phyloP scores from a whole-genome alignment of 2,329 filamentous ascomycete species.

The Xylaria polymorpha region DNA sequence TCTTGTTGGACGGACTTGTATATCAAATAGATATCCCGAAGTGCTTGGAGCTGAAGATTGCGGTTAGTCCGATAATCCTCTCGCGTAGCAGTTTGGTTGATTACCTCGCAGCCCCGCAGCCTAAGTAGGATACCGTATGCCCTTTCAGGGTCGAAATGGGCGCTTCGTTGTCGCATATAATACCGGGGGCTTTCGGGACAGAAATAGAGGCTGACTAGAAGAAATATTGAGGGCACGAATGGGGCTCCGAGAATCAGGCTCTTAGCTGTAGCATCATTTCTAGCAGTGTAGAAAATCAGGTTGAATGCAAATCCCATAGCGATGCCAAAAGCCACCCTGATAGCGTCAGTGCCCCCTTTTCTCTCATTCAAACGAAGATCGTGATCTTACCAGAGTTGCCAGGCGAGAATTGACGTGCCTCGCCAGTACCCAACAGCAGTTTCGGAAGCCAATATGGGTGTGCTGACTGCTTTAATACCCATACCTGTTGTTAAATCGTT shows the following conservation, averaged over 20 bases:
- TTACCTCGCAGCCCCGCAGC: constrained; percentile 54
- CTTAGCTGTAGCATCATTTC: background rate
- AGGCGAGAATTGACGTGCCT: constrained; percentile 60
- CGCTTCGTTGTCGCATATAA: constrained; percentile 53
- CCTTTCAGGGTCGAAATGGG: constrained; percentile 51
- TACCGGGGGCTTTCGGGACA: constrained; percentile 56
- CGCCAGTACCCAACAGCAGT: constrained; percentile 61
- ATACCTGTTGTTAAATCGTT: constrained; percentile 50
- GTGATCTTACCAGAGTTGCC: constrained; percentile 54
- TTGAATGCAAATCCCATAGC: constrained; percentile 2
- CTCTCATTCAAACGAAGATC: background rate
- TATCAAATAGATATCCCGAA: constrained; percentile 57
- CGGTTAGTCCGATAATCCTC: background rate
- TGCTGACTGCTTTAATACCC: constrained; percentile 62
- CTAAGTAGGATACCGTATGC: constrained; percentile 51
- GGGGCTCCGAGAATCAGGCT: constrained; percentile 53
- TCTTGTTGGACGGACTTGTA: constrained; percentile 50
- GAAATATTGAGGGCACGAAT: constrained; percentile 50
- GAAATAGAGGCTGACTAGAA: constrained; percentile 52
- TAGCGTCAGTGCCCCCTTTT: background rate
- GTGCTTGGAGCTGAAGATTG: constrained; percentile 52
- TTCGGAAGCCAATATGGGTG: constrained; percentile 60
- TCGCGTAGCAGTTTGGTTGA: background rate
- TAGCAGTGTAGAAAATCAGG: background rate
- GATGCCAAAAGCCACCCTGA: constrained; percentile 2